Evolutionary conservation across 106 monocot species (phyloP).

Genomic region (Platanthera zijinensis): DNA sequence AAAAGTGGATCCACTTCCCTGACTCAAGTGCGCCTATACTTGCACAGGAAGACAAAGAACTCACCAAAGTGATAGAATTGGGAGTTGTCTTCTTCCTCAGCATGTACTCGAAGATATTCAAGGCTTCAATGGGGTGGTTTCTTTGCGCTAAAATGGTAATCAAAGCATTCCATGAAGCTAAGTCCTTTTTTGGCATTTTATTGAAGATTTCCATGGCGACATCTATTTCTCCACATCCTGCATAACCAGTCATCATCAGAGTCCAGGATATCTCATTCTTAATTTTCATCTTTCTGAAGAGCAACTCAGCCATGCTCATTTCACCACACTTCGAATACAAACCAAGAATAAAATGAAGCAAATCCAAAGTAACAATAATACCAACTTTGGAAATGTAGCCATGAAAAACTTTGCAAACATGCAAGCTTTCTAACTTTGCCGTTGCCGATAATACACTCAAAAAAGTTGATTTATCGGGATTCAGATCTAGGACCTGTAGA

Average conservation of each 20-base stretch:
- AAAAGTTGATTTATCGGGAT: slow-evolving; percentile 24
- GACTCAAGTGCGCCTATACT: slow-evolving; percentile 25
- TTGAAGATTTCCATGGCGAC: slow-evolving; percentile 23
- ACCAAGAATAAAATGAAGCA: slow-evolving; percentile 27
- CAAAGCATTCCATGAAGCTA: slow-evolving; percentile 43
- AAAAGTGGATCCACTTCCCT: slow-evolving; percentile 39
- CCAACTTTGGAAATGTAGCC: slow-evolving; percentile 21
- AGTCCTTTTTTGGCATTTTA: slow-evolving; percentile 29
- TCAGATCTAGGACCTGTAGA: slow-evolving; percentile 21
- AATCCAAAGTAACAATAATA: slow-evolving; percentile 22
- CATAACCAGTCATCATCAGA: slow-evolving; percentile 35
- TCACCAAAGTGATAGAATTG: slow-evolving; percentile 29
- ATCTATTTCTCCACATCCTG: slow-evolving; percentile 18
- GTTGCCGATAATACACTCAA: slow-evolving; percentile 24
- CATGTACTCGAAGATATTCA: slow-evolving; percentile 36
- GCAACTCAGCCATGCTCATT: slow-evolving; percentile 19
- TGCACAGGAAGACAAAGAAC: slow-evolving; percentile 32
- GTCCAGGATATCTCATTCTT: slow-evolving; percentile 35
- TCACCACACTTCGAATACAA: slow-evolving; percentile 31
- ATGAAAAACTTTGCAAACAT: slow-evolving; percentile 23
- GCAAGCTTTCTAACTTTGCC: slow-evolving; percentile 12
- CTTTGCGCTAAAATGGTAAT: slow-evolving; percentile 14
- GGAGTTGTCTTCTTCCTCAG: slow-evolving; percentile 16
- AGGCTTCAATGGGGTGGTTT: slow-evolving; percentile 24
- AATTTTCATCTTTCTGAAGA: slow-evolving; percentile 25